phyloP scores from a whole-genome alignment of 1,139 yeast species.

The Sugiyamaella sp. region DNA sequence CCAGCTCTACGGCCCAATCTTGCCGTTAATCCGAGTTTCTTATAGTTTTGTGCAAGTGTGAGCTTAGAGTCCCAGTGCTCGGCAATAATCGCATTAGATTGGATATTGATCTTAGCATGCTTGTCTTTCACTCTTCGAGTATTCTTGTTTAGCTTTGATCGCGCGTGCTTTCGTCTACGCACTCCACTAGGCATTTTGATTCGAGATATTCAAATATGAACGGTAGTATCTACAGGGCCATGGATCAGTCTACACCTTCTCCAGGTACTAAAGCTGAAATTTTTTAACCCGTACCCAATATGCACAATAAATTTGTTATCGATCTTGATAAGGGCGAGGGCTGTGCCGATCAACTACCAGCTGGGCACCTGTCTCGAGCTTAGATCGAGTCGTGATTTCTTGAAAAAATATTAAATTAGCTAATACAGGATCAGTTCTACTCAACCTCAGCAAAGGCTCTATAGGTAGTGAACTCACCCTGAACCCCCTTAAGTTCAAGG shows the following conservation, averaged over 20 bases:
- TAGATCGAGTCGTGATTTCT: no score
- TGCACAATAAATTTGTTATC: constrained; percentile 6
- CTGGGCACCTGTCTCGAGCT: no score
- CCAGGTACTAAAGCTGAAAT: not conserved
- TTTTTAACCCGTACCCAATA: constrained; percentile 15
- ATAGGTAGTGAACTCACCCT: constrained; percentile 68
- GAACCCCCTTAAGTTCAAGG: constrained; percentile 59
- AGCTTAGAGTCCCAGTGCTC: constrained; percentile 85
- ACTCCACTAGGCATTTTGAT: constrained; percentile 52
- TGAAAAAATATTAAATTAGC: no score
- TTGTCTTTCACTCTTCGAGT: constrained; percentile 71
- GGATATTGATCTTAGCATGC: constrained; percentile 65
- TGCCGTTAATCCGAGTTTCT: constrained; percentile 70
- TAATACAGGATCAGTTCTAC: not conserved
- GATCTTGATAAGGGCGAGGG: constrained; percentile 4
- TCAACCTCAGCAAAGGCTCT: constrained; percentile 63
- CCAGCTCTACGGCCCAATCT: constrained; percentile 61
- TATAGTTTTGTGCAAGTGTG: constrained; percentile 77
- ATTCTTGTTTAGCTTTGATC: constrained; percentile 67
- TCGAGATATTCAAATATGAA: constrained; percentile 17
- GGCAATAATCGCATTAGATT: constrained; percentile 66
- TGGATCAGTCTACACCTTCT: not conserved
- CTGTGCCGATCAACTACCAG: not conserved
- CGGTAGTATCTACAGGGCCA: not conserved
- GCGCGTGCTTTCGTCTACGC: constrained; percentile 82